phyloP scores from a whole-genome alignment of 2,329 filamentous ascomycete genomes.

The Juglanconis sp. region DNA sequence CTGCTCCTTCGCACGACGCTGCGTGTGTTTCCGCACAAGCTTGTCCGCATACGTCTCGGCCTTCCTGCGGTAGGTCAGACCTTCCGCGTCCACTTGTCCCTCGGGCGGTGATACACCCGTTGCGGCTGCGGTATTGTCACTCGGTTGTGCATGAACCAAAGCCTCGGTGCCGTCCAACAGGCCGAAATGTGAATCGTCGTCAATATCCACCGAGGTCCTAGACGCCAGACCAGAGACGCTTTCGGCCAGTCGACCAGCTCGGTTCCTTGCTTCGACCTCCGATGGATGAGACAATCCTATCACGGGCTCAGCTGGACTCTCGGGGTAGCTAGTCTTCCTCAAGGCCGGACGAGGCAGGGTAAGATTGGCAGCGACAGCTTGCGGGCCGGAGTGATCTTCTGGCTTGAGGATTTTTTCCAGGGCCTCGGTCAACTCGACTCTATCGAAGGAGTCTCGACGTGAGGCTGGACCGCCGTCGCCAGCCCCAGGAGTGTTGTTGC shows the following conservation, averaged over 20 bases:
- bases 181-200: constrained; percentile 8
- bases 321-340: constrained; percentile 21
- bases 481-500: constrained; percentile 16
- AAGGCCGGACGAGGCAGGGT: constrained; percentile 25
- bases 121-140: background rate
- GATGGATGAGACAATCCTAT: constrained; percentile 23
- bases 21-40: constrained; percentile 15
- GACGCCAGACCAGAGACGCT: constrained; percentile 30
- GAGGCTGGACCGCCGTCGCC: constrained; percentile 3
- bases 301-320: constrained; percentile 18
- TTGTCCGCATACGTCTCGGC: constrained; percentile 16
- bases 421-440: constrained; percentile 24
- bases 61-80: constrained; percentile 13
- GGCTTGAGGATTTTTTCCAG: constrained; percentile 23
- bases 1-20: constrained; percentile 2
- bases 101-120: constrained; percentile 4
- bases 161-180: background rate
- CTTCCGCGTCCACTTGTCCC: constrained; percentile 1
- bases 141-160: background rate
- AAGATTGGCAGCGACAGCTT: constrained; percentile 1
- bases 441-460: constrained; percentile 25
- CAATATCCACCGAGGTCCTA: constrained; percentile 24
- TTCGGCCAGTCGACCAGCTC: constrained; percentile 33
- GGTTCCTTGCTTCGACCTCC: constrained; percentile 32
- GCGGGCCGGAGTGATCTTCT: constrained; percentile 20